Evolutionary conservation across 768 basidiomycete genomes (phyloP).

Genomic region (Russula dissimulans): DNA sequence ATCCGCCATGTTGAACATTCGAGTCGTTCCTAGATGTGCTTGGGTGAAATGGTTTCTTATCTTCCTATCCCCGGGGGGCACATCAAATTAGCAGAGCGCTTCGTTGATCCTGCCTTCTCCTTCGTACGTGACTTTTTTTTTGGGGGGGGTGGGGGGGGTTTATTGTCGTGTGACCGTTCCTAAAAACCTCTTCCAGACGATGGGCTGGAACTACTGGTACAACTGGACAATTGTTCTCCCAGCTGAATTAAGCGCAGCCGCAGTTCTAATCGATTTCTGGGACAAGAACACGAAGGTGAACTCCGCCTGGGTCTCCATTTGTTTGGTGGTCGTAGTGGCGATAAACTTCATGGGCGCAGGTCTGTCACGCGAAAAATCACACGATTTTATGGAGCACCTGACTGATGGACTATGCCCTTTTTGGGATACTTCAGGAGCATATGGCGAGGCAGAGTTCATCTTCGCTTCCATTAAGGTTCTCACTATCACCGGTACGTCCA

Average conservation of each 20-base stretch:
- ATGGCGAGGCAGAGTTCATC: slow-evolving; percentile 79
- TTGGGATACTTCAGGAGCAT: slow-evolving; percentile 39
- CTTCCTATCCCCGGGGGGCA: slow-evolving; percentile 75
- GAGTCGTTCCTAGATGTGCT: slow-evolving; percentile 38
- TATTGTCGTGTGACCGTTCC: background rate
- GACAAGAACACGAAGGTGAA: slow-evolving; percentile 43
- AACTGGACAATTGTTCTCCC: slow-evolving; percentile 62
- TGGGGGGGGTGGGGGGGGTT: too few species aligned
- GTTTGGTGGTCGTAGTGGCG: slow-evolving; percentile 57
- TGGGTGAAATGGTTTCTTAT: slow-evolving; percentile 70
- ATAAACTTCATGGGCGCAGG: slow-evolving; percentile 15
- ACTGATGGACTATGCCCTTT: too few species aligned
- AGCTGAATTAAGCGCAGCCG: slow-evolving; percentile 65
- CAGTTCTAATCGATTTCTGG: slow-evolving; percentile 75
- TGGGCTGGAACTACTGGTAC: slow-evolving; percentile 47
- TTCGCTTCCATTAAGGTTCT: slow-evolving; percentile 92
- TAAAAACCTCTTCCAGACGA: slow-evolving; percentile 19
- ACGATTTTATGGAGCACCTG: too few species aligned
- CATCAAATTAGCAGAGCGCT: slow-evolving; percentile 73
- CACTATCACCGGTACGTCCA: slow-evolving; percentile 49
- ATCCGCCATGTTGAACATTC: background rate
- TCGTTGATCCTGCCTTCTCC: slow-evolving; percentile 71
- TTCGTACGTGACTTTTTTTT: slow-evolving; percentile 19
- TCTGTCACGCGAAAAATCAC: background rate
- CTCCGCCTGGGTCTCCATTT: slow-evolving; percentile 74